A percentile compares a stretch with the other conserved stretches of the same genome.
Evolutionary conservation across 169 alveolate genomes (phyloP).

Genomic region (Cyclospora cayetanensis): DNA sequence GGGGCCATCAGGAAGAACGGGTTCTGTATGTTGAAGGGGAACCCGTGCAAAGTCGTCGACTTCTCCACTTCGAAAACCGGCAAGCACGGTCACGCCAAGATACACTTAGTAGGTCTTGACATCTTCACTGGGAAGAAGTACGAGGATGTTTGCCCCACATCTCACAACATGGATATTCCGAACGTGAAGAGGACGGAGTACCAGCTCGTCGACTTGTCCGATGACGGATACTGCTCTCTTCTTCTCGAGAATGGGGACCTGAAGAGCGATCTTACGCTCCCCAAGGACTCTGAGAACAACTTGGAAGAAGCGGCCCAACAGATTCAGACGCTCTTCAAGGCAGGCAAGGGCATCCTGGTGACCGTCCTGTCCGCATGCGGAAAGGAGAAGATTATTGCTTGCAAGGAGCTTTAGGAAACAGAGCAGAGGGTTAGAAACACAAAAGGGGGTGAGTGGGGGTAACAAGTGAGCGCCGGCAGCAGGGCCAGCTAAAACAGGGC

Average conservation of each 20-base stretch:
- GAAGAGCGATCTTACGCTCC: conserved; percentile 96
- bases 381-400: conserved; percentile 86
- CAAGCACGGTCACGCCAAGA: conserved; percentile 99
- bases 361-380: conserved; percentile 94
- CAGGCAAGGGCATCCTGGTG: conserved; percentile 89
- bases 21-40: conserved; percentile 97
- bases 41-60: conserved; percentile 93
- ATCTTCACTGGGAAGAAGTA: conserved; percentile 97
- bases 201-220: conserved; percentile 92
- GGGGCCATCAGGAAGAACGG: conserved; percentile 97
- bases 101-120: conserved; percentile 98
- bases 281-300: conserved; percentile 94
- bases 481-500: too few species aligned
- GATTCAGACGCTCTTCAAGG: conserved; percentile 83
- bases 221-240: conserved; percentile 94
- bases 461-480: too few species aligned
- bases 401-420: conserved; percentile 64
- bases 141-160: conserved; percentile 98
- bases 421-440: too few species aligned
- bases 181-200: conserved; percentile 88
- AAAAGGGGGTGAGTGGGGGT: too few species aligned
- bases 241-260: conserved; percentile 94
- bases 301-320: conserved; percentile 90
- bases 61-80: conserved; percentile 95
- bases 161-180: conserved; percentile 98